Conservation (phyloP, 2,329 filamentous ascomycete species). For the Ceratocystis colombiana region DNA sequence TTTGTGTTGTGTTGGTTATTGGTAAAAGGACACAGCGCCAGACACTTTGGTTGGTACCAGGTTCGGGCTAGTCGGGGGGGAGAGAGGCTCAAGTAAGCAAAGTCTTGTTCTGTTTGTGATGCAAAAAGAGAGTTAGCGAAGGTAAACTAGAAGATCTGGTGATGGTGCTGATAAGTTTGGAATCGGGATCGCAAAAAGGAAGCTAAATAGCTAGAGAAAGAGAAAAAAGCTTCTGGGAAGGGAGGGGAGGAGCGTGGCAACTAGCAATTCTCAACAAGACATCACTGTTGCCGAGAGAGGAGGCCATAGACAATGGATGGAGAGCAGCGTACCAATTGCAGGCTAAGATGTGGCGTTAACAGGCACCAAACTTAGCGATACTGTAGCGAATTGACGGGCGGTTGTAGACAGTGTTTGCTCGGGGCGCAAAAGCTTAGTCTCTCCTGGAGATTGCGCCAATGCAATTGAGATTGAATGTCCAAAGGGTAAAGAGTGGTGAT, state of each 20-base stretch:
- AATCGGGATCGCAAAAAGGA: not conserved
- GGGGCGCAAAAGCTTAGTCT: constrained; percentile 19
- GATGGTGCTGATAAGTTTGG: not conserved
- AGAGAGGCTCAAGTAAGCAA: not conserved
- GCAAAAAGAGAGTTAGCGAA: not conserved
- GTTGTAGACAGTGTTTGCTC: constrained; percentile 5
- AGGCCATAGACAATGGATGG: not conserved
- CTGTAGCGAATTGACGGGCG: constrained; percentile 4
- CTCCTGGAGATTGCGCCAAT: constrained; percentile 23
- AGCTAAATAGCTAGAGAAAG: not conserved
- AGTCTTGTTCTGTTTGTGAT: not conserved
- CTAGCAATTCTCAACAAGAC: not conserved
- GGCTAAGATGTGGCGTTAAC: constrained; percentile 20
- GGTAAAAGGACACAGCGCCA: not conserved
- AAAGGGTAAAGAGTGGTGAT: constrained; percentile 7
- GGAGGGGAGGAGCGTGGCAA: not conserved
- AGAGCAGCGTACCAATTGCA: constrained; percentile 10
- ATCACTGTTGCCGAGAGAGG: not conserved
- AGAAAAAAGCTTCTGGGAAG: not conserved
- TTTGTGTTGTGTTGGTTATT: not conserved
- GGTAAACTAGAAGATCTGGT: not conserved
- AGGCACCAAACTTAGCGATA: constrained; percentile 7
- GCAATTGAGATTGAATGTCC: constrained; percentile 17
- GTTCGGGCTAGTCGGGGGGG: not conserved
- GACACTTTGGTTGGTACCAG: not conserved